Conservation (phyloP, 164 flowering plant genomes). For the Magnolia officinalis region DNA sequence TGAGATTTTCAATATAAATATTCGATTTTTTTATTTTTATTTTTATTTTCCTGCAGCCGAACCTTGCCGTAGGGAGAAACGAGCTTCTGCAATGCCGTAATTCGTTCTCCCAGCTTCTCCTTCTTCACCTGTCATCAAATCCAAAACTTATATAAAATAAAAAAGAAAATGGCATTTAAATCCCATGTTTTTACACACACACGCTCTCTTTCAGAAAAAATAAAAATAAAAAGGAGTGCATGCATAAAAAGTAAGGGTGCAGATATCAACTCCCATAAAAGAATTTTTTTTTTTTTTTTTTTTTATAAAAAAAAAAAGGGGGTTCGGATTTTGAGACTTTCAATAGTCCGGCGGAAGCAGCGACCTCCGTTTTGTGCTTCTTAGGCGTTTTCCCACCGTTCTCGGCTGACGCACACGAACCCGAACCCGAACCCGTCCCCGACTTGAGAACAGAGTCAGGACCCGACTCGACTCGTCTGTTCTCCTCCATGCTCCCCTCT, state of each 20-base stretch:
- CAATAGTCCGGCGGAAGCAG: constrained; percentile 24
- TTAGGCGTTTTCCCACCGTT: constrained; percentile 24
- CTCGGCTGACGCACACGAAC: constrained; percentile 14
- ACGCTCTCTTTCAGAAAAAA: background rate
- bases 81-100: constrained; percentile 74
- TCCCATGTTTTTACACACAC: background rate
- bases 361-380: constrained; percentile 34
- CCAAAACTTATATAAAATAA: background rate
- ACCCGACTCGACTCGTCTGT: constrained; percentile 30
- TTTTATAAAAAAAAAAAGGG: background rate
- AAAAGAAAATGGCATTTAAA: background rate
- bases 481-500: constrained; percentile 23
- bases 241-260: background rate
- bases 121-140: constrained; percentile 46
- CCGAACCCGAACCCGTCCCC: background rate
- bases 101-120: constrained; percentile 82
- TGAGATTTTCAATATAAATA: too few relatives aligned
- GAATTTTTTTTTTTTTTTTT: too few relatives aligned
- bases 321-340: constrained; percentile 29
- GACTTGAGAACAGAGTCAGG: constrained; percentile 4
- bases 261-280: background rate
- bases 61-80: constrained; percentile 97
- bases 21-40: too few relatives aligned
- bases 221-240: background rate
- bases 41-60: background rate